Evolutionary conservation across 345 rosid genomes (phyloP), one percentile per base, ranked within the genome.

Genomic region (Salix caprea): DNA sequence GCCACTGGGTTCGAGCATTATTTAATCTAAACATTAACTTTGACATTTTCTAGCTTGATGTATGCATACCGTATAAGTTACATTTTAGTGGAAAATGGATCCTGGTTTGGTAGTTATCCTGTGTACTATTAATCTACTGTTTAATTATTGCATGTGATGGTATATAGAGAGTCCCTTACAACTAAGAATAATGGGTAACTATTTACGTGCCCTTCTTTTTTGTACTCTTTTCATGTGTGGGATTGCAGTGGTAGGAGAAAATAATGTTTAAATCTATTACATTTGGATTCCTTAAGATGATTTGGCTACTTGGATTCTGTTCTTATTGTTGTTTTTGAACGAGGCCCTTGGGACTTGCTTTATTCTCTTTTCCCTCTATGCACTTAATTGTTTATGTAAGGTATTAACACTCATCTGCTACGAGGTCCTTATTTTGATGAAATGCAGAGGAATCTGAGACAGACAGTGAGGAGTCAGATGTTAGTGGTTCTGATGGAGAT

Each of bases 401-500:
- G 24, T 40, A 30, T 44, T 61, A 13, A 40, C 2, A 16, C 21
- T 24, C 61, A 32, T 24, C 52, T 70, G 67, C 72, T 56, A 82
- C 64, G 28, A 28, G 50, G 21, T 19, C 39, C 28, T 66, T 37
- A 21, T 80, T 72, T 76, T 56, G 73, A 42, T 71, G 14, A 71
- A 74, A 37, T 71, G 80, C 82, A 92, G 97, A 86, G 79, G 96
- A 90, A 88, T 89, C 90, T 44, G 94, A 92, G 75, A 87, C 94
- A 58, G 96, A 90, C 82, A 89, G 92, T 42, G 97, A 91, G 81
- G 96, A 88, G 79, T 91, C 96, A 39, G 96, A 85, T 71, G 91
- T 89, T 71, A 95, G 97, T 83, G 98, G 94, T 65, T 93, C 98
- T 13, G 97, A 93, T 46, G 99, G 92, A 66, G 99, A 89, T 68